Evolutionary conservation across 108 stramenopile species (phyloP).

Genomic region (Cyclotella baltica): DNA sequence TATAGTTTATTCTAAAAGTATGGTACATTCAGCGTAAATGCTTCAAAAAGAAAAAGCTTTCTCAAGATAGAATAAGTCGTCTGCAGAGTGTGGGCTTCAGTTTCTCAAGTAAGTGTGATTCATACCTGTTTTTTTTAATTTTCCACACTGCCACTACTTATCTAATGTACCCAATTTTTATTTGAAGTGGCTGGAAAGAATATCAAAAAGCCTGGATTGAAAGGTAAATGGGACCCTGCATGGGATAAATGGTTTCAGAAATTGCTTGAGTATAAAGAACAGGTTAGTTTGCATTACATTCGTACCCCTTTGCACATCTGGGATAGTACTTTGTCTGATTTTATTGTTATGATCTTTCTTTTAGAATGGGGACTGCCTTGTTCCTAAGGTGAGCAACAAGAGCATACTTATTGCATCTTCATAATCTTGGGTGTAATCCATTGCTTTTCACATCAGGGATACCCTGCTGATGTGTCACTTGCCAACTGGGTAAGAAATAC

Average conservation of each 20-base stretch:
- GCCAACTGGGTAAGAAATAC: neutral
- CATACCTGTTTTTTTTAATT: too few species aligned
- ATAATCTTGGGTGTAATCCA: too few species aligned
- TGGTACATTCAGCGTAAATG: too few species aligned
- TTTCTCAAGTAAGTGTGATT: neutral
- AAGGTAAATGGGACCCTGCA: neutral
- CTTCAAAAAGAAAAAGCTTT: neutral
- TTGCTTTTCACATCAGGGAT: neutral
- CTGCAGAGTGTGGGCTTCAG: neutral
- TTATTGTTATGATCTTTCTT: neutral
- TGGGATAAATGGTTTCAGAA: neutral
- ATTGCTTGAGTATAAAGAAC: neutral
- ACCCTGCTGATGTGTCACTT: neutral
- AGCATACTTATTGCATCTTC: too few species aligned
- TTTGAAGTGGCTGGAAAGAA: neutral
- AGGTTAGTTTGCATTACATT: neutral
- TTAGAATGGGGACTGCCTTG: neutral
- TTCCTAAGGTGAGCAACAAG: neutral
- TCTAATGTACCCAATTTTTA: too few species aligned
- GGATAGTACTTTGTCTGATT: neutral
- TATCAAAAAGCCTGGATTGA: neutral
- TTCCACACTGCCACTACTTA: too few species aligned
- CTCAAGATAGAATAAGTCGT: neutral
- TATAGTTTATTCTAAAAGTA: too few species aligned
- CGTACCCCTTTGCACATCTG: neutral